A percentile compares a stretch with the other conserved stretches of the same genome.
Conservation (phyloP, 2,329 filamentous ascomycete species). For the Hypoxylon sp. region DNA sequence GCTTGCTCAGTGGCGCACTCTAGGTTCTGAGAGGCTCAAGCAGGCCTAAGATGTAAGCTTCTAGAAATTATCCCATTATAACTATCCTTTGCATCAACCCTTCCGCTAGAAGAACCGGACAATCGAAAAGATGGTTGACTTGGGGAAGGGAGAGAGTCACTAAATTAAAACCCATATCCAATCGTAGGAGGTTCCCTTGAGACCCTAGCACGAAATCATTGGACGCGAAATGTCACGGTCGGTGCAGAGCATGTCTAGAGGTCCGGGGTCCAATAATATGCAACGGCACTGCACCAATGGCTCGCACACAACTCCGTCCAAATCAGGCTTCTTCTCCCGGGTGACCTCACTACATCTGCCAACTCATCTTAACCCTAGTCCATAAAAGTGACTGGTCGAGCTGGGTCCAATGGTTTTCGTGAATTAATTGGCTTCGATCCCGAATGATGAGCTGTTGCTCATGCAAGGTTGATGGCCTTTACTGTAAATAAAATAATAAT, state of each 20-base stretch:
- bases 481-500: constrained; percentile 15
- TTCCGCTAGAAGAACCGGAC: constrained; percentile 17
- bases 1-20: constrained; percentile 34
- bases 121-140: constrained; percentile 13
- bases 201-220: constrained; percentile 21
- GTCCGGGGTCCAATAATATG: constrained; percentile 37
- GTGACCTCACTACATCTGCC: constrained; percentile 46
- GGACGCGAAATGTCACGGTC: constrained; percentile 41
- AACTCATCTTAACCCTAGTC: constrained; percentile 46
- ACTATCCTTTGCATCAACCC: constrained; percentile 9
- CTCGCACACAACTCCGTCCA: constrained; percentile 32
- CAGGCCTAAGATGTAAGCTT: constrained; percentile 18
- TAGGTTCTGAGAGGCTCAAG: constrained; percentile 29
- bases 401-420: constrained; percentile 39
- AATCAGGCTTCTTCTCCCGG: constrained; percentile 42
- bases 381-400: constrained; percentile 41
- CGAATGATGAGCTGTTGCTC: constrained; percentile 47
- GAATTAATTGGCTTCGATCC: constrained; percentile 45
- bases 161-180: constrained; percentile 10
- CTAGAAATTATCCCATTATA: constrained; percentile 16
- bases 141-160: constrained; percentile 19
- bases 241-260: constrained; percentile 33
- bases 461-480: constrained; percentile 40
- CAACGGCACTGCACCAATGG: constrained; percentile 38
- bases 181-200: constrained; percentile 14